These are phyloP conservation scores for Penicillium sclerotigenum DNA, from an alignment of 2,329 filamentous ascomycete genomes.

Conservation along the genomic window DNA sequence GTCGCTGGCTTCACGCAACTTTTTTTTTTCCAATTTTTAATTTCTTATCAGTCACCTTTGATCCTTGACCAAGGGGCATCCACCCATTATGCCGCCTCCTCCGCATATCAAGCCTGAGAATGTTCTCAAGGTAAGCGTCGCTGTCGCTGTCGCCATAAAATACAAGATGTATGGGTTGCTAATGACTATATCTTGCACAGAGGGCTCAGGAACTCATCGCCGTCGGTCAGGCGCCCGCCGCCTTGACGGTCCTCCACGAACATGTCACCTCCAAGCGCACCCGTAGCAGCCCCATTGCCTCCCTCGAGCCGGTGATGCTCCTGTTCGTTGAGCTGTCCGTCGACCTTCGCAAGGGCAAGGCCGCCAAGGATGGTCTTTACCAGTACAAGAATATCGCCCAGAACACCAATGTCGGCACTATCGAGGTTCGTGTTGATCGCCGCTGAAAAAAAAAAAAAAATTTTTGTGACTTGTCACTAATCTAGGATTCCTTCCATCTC, in stretches of 20 bases:
- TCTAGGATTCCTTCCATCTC: slow-evolving; percentile 32
- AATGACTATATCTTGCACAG: slow-evolving; percentile 38
- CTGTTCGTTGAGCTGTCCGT: slow-evolving; percentile 95
- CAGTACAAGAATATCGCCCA: slow-evolving; percentile 99
- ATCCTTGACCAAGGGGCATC: slow-evolving; percentile 29
- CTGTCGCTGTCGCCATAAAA: slow-evolving; percentile 11
- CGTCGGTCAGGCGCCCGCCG: slow-evolving; percentile 87
- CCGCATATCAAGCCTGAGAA: slow-evolving; percentile 98
- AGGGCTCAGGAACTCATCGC: slow-evolving; percentile 98
- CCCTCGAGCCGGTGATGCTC: slow-evolving; percentile 97
- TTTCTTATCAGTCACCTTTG: slow-evolving; percentile 8
- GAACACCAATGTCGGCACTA: slow-evolving; percentile 97
- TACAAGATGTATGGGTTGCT: slow-evolving; percentile 13
- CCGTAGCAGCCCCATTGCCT: slow-evolving; percentile 93
- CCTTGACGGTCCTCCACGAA: slow-evolving; percentile 93
- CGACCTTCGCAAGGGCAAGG: slow-evolving; percentile 95
- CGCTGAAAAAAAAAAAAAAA: not conserved
- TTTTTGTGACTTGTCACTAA: not conserved
- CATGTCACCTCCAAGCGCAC: slow-evolving; percentile 98
- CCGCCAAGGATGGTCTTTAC: slow-evolving; percentile 97
- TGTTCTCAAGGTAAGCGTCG: slow-evolving; percentile 71
- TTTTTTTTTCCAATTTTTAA: slow-evolving; percentile 5
- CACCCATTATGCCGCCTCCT: slow-evolving; percentile 78
- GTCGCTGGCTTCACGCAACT: slow-evolving; percentile 15
- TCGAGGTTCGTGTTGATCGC: slow-evolving; percentile 62